Evolutionary conservation across 2,329 filamentous ascomycete species (phyloP).

Genomic region (Scedosporium dehoogii): DNA sequence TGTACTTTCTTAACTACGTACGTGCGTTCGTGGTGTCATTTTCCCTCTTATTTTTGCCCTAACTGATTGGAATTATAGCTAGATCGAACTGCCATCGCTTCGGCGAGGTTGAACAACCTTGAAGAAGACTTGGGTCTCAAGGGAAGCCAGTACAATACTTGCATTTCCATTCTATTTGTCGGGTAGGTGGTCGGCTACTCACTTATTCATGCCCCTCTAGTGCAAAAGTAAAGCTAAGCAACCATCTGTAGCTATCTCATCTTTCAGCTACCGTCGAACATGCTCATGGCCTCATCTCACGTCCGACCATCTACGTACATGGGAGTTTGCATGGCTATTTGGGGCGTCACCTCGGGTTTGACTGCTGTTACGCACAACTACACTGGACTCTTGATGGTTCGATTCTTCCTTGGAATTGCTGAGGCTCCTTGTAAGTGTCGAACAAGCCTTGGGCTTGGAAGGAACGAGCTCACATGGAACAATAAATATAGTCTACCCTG

Average conservation of each 20-base stretch:
- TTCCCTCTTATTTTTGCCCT: neutral
- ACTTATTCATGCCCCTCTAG: too few species aligned
- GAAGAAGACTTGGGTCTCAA: slow-evolving; percentile 26
- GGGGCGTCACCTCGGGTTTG: slow-evolving; percentile 28
- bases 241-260: slow-evolving; percentile 18
- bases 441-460: too few species aligned
- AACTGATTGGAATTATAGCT: slow-evolving; percentile 15
- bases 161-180: slow-evolving; percentile 24
- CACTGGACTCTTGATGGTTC: slow-evolving; percentile 25
- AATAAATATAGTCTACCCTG: slow-evolving; percentile 20
- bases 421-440: slow-evolving; percentile 12
- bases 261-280: slow-evolving; percentile 26
- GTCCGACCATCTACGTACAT: slow-evolving; percentile 29
- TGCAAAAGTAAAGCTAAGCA: neutral
- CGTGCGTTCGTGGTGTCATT: neutral
- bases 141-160: slow-evolving; percentile 26
- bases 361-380: slow-evolving; percentile 28
- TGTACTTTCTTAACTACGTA: slow-evolving; percentile 21
- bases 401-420: slow-evolving; percentile 27
- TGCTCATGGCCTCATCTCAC: slow-evolving; percentile 23
- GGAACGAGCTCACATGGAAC: too few species aligned
- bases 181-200: slow-evolving; percentile 15
- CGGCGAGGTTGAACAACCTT: slow-evolving; percentile 14
- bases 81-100: slow-evolving; percentile 15
- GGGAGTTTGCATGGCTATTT: slow-evolving; percentile 16